phyloP scores from a whole-genome alignment of 768 basidiomycete genomes.

The Lentinula guzmanii region DNA sequence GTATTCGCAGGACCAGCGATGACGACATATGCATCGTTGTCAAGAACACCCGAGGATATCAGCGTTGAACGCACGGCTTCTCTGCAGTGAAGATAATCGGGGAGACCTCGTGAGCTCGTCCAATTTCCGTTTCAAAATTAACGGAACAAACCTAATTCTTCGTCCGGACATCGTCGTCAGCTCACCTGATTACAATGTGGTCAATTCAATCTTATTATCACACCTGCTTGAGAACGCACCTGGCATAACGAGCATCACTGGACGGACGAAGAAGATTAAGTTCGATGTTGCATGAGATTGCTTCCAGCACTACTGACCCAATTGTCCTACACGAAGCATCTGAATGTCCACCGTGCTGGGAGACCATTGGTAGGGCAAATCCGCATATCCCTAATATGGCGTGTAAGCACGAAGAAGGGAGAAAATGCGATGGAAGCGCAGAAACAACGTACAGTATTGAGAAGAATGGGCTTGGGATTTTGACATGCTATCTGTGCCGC shows the following conservation, averaged over 20 bases:
- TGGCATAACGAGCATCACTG: slow-evolving; percentile 68
- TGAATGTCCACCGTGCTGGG: slow-evolving; percentile 71
- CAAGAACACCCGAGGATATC: slow-evolving; percentile 58
- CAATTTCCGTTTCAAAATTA: slow-evolving; percentile 15
- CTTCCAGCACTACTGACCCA: slow-evolving; percentile 30
- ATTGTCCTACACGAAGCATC: slow-evolving; percentile 70
- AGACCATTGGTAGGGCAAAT: slow-evolving; percentile 68
- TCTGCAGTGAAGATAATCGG: slow-evolving; percentile 27
- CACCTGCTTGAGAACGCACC: slow-evolving; percentile 36
- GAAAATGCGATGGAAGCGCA: slow-evolving; percentile 9
- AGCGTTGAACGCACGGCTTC: slow-evolving; percentile 62
- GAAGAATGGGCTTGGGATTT: slow-evolving; percentile 69
- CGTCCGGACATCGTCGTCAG: background rate
- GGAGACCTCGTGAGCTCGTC: slow-evolving; percentile 3
- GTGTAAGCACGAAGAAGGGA: slow-evolving; percentile 8
- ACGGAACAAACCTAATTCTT: slow-evolving; percentile 4
- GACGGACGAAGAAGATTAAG: background rate
- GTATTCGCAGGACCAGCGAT: slow-evolving; percentile 80
- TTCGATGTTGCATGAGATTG: background rate
- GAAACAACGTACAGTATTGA: slow-evolving; percentile 51
- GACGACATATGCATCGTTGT: slow-evolving; percentile 67
- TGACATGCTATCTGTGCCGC: slow-evolving; percentile 65
- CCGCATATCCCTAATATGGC: slow-evolving; percentile 51
- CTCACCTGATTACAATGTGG: slow-evolving; percentile 49
- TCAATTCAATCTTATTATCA: slow-evolving; percentile 51